These are phyloP conservation scores for Diphasiastrum complanatum DNA, from an alignment of 83 land plant genomes.

Conservation along the genomic window DNA sequence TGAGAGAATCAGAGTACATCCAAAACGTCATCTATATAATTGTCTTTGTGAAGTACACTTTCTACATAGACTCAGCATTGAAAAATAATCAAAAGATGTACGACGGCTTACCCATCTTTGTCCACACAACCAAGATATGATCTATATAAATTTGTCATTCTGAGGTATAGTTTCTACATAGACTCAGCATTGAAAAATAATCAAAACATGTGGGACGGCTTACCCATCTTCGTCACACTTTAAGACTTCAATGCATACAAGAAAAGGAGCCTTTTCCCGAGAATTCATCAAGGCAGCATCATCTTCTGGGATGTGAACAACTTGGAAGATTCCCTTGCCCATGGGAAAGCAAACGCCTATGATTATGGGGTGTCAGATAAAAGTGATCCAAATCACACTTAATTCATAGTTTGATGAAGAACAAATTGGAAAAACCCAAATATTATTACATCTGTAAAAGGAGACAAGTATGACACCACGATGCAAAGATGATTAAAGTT, in stretches of 20 bases:
- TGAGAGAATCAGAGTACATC: too few relatives aligned
- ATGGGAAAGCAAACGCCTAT: slow-evolving; percentile 95
- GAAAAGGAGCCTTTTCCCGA: slow-evolving; percentile 96
- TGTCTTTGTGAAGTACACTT: too few relatives aligned
- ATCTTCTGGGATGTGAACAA: slow-evolving; percentile 91
- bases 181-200: too few relatives aligned
- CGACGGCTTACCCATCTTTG: too few relatives aligned
- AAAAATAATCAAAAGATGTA: too few relatives aligned
- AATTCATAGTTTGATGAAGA: not conserved
- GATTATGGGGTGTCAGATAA: not conserved
- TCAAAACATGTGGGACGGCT: too few relatives aligned
- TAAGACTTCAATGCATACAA: slow-evolving; percentile 92
- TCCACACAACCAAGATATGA: too few relatives aligned
- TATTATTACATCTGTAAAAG: slow-evolving; percentile 9
- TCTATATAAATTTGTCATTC: too few relatives aligned
- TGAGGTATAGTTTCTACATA: too few relatives aligned
- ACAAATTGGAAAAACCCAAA: not conserved
- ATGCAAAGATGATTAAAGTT: not conserved
- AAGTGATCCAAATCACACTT: not conserved
- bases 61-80: too few relatives aligned
- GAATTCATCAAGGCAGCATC: slow-evolving; percentile 95
- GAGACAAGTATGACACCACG: not conserved
- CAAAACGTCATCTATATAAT: too few relatives aligned
- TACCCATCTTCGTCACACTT: slow-evolving; percentile 77
- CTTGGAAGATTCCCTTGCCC: slow-evolving; percentile 94